A percentile compares a stretch with the other conserved stretches of the same genome.
Evolutionary conservation across 306 rosid genomes (phyloP).

Genomic region (Fagus sylvatica): DNA sequence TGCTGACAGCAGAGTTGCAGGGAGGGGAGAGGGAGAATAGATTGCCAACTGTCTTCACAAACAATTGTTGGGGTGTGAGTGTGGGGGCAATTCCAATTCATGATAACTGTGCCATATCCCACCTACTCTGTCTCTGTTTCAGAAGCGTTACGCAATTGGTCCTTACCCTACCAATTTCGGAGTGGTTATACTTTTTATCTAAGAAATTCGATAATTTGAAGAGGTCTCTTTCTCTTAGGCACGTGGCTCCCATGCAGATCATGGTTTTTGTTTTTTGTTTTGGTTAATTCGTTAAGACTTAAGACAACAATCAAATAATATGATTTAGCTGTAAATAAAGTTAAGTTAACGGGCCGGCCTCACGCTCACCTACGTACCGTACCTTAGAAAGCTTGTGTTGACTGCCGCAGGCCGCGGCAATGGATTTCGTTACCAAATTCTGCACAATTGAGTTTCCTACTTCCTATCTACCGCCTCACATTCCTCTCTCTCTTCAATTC

Average conservation of each 20-base stretch:
- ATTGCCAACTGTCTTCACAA: slow-evolving; percentile 50
- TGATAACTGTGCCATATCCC: slow-evolving; percentile 2
- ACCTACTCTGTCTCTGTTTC: slow-evolving; percentile 22
- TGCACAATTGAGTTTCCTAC: neutral
- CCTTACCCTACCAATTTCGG: neutral
- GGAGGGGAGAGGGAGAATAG: neutral
- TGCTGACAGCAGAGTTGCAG: too few species aligned
- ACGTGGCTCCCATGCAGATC: neutral
- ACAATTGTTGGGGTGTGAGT: neutral
- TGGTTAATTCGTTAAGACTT: too few species aligned
- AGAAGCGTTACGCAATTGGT: neutral
- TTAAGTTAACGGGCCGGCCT: too few species aligned
- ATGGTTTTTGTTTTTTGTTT: neutral
- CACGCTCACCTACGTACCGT: too few species aligned
- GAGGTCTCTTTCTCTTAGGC: neutral
- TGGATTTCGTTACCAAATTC: too few species aligned
- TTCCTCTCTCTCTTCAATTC: slow-evolving; percentile 16
- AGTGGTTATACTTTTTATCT: too few species aligned
- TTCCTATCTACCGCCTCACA: neutral
- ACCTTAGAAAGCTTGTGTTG: too few species aligned
- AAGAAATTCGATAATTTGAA: too few species aligned
- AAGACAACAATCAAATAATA: too few species aligned
- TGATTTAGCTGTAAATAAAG: too few species aligned
- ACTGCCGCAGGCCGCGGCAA: too few species aligned
- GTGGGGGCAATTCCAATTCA: slow-evolving; percentile 12